Base-by-base conservation (phyloP, 371 early-diverging fungal species). In the Aphelidium insulamus region DNA sequence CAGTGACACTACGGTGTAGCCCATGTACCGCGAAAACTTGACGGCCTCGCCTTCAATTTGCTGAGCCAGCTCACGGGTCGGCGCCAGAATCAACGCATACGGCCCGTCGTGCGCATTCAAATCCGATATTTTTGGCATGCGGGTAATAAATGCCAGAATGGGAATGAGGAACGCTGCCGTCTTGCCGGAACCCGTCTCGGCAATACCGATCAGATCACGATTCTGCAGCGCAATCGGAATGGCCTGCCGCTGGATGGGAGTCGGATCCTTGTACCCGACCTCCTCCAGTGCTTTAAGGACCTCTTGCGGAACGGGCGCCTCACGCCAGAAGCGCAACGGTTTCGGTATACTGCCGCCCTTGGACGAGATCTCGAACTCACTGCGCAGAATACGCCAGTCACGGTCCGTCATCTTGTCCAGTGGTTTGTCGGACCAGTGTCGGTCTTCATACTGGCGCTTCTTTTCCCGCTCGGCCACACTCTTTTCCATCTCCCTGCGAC, bases 371-470 rank as follows among this genome's bases (percentile, higher is more conserved):
- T 75, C 80, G 54, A 76, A 91, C 40, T 95, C 97, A 49, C 95
- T 94, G 41, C 84, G 85, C 50, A 95, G 88, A 37, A 95, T 95
- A 52, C 97, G 79, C 95, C 95, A 95, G 43, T 95, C 97, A 44
- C 97, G 62, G 44, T 90, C 90, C 32, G 55, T 63, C 95, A 95
- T 95, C 40, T 90, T 76, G 2, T 52, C 46, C 44, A 95, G 52
- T 6, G 77, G 69, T 48, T 95, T 95, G 23, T 86, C 86, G 7
- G 72, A 53, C 95, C 95, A 95, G 48, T 91, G 95, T 15, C 87
- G 62, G 43, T 78, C 80, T 37, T 87, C 86, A 63, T 69, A 77
- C 38, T 58, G 64, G 21, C 50, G 46, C 52, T 67, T 72, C 30
- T 62, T 61, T 38, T 78, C 82, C 51, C 64, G 70, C 21, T 52